A percentile compares a stretch with the other conserved stretches of the same genome.
These are phyloP conservation scores for Cladosporium austrohemisphaericum DNA, from an alignment of 2,329 filamentous ascomycete species.

Conservation along the genomic window DNA sequence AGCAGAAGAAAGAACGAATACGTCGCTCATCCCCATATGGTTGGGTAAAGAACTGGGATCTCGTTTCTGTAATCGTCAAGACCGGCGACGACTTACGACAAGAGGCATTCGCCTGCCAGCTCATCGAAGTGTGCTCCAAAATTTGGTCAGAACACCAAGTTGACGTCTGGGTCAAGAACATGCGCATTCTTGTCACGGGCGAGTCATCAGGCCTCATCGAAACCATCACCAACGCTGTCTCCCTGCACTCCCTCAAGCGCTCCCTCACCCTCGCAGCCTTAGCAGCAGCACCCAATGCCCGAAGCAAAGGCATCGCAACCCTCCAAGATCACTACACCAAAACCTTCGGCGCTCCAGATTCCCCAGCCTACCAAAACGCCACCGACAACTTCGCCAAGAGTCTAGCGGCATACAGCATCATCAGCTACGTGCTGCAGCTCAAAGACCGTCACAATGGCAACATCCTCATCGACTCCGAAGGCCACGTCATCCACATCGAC, in stretches of 20 bases:
- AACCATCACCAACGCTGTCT: slow-evolving; percentile 84
- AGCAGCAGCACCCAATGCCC: slow-evolving; percentile 67
- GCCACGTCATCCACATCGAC: slow-evolving; percentile 84
- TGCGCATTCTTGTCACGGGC: slow-evolving; percentile 81
- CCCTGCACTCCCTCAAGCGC: slow-evolving; percentile 79
- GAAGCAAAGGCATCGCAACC: slow-evolving; percentile 72
- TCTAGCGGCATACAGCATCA: slow-evolving; percentile 81
- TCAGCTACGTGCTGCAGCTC: slow-evolving; percentile 77
- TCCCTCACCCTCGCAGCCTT: slow-evolving; percentile 73
- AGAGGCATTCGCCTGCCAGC: slow-evolving; percentile 81
- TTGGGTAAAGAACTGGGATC: slow-evolving; percentile 87
- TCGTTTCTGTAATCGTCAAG: slow-evolving; percentile 83
- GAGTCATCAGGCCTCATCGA: slow-evolving; percentile 82
- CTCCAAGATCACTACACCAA: slow-evolving; percentile 79
- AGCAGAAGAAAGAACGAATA: slow-evolving; percentile 78
- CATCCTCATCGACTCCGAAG: slow-evolving; percentile 78
- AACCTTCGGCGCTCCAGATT: slow-evolving; percentile 67
- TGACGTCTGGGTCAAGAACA: slow-evolving; percentile 82
- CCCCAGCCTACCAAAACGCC: slow-evolving; percentile 65
- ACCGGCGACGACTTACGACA: slow-evolving; percentile 78
- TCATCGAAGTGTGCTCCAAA: slow-evolving; percentile 75
- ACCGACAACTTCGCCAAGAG: slow-evolving; percentile 76
- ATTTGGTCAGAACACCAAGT: slow-evolving; percentile 74
- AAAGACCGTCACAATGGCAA: slow-evolving; percentile 87
- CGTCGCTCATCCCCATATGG: slow-evolving; percentile 79